Base-by-base conservation (phyloP, 2,329 filamentous ascomycete species). In the Fusarium caatingaense region DNA sequence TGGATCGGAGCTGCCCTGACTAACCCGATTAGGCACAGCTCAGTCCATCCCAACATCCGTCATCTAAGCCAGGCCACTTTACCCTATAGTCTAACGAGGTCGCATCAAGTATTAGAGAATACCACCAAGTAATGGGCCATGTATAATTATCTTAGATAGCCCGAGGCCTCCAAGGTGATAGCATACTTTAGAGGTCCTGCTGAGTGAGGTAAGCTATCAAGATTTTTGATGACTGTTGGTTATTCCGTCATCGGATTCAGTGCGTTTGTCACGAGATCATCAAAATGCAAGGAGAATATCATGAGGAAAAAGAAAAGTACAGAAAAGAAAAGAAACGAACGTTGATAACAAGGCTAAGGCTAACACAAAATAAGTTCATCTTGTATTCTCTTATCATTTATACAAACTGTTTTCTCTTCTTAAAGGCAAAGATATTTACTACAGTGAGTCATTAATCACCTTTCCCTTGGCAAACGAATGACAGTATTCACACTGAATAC, bases 11-110 rank as follows among this genome's bases (percentile, higher is more conserved):
- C 41, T 48, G 25, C 48, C 28, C 32, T 57, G 34, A 40, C 63
- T 67, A 67, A 45, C 50, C 50, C 25, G 40, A 30, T 60, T 50
- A 18, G 40, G 49, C 23, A 21, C 32, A 51, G 32, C 5, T 42
- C 49, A 13, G 12, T 25, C 23, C 41, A 21, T 10, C 3, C 21
- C 13, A 37, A 37, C 34, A 37, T 37, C 34, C 34, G 34, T n/a
- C 34, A 37, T 37, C 9, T 11, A 37, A 37, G 34, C 34, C 32
- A 18, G 16, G 16, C 32, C 34, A 21, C 8, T 20, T 15, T 65
- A 66, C 61, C 61, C 61, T 64, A 6, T 40, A 30, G 28, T 30
- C 12, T 13, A 45, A 45, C 34, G 18, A 51, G 32, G 23, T 41
- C 49, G 5, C 5, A 51, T 42, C 18, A 51, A 41, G 13, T 41